Evolutionary conservation across 306 rosid species (phyloP), one percentile per base, ranked within the genome.

Genomic region (Styphnolobium japonicum): DNA sequence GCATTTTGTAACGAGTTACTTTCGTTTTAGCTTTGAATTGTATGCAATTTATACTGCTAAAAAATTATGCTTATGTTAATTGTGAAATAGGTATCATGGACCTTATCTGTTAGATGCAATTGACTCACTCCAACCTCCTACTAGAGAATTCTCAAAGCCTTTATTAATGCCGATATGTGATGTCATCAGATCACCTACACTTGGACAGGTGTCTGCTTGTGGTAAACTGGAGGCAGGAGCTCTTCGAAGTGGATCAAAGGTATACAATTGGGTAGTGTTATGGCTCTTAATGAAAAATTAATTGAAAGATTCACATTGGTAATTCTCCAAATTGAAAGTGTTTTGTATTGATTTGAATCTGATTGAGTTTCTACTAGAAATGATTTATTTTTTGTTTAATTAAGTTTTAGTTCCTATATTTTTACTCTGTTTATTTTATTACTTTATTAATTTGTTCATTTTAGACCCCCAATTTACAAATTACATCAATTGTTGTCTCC

Each of bases 141-240:
- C 79, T 11, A 86, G 99, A 88, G 98, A 95, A 65, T 90, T 87
- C 74, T 87, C 94, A 16, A 93, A 90, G 87, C 99, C 99, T 22
- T 76, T 93, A 63, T 89, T 91, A 51, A 91, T 95, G 98, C 99
- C 99, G 6, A 82, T 95, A 86, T 95, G 99, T 62, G 99, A 95
- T 79, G 92, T 89, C 68, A 80, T 93, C 70, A 91, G 87, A 83
- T 85, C 88, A 67, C 61, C 90, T 56, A 76, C 89, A 25, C 83
- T 88, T 37, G 98, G 97, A 25, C 97, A 90, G 83, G 92, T 90
- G 48, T 91, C 96, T 80, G 98, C 97, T 69, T 86, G 90, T 82
- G 99, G 99, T 76, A 95, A 95, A 84, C 80, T 95, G 82, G 99
- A 91, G 89, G 93, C 99, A 37, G 99, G 99, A 78, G 99, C 99